Base-by-base conservation (phyloP, 1,284 basidiomycete species). In the Erythrobasidium hasegawianum region DNA sequence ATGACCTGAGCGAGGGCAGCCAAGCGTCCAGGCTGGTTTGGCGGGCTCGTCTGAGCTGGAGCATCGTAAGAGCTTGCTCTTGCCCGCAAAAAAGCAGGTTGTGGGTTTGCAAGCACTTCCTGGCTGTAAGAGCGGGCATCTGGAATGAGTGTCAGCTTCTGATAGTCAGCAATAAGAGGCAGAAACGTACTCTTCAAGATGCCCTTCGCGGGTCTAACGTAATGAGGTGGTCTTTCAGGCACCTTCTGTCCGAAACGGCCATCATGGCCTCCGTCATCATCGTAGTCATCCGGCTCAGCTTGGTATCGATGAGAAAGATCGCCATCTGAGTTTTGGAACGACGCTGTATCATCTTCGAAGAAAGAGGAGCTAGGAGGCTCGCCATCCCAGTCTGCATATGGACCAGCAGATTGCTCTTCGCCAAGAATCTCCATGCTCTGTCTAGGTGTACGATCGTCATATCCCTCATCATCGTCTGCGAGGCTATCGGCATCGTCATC, bases 131-230 rank as follows among this genome's bases (percentile, higher is more conserved):
- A 67, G 1, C 70, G 70, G 9, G 71, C 69, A 11, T 67, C 70
- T 71, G 59, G 20, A 9, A 16, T n/a, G 3, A n/a, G 10, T 16
- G 11, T 26, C 1, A n/a, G 33, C 11, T n/a, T n/a, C n/a, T n/a
- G n/a, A n/a, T n/a, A n/a, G n/a, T n/a, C n/a, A n/a, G n/a, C n/a
- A n/a, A n/a, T 4, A 33, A 33, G 4, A 11, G 56, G 40, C 24
- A 67, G 27, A 64, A 2, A 83, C 87, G 74, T 75, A 92, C 92
- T 81, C 83, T 96, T 97, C 70, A 97, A 79, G 71, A 97, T 97
- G 40, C 93, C 88, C 78, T 84, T 89, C 50, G 85, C 80, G 7
- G 94, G 91, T 72, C 78, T 75, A 80, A 82, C 58, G 83, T 78
- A 77, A 83, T 20, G 24, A 84, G 66, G 85, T 79, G 75, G 87